Evolutionary conservation across 2,329 filamentous ascomycete genomes (phyloP).

Genomic region (Colletotrichum sp.): DNA sequence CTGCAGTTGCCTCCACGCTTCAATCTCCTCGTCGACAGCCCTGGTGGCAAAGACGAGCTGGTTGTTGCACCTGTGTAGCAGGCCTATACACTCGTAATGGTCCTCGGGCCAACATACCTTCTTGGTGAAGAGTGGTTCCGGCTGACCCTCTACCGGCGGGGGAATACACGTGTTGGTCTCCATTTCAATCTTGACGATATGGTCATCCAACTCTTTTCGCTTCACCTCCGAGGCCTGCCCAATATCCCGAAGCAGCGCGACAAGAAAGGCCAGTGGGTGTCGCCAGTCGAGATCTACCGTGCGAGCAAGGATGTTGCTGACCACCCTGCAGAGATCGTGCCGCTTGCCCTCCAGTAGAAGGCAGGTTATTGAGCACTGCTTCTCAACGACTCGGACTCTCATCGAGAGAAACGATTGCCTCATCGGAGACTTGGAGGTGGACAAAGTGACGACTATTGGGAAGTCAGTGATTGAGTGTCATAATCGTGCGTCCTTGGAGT

Average conservation of each 20-base stretch:
- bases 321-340: neutral
- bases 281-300: neutral
- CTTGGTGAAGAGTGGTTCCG: neutral
- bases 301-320: neutral
- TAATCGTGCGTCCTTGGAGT: neutral
- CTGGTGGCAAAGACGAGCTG: neutral
- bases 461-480: neutral
- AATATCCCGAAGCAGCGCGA: neutral
- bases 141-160: neutral
- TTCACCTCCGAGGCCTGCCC: neutral
- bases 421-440: neutral
- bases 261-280: neutral
- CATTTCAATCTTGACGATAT: neutral
- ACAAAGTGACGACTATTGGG: neutral
- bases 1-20: neutral
- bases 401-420: neutral
- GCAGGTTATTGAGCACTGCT: neutral
- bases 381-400: neutral
- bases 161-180: neutral
- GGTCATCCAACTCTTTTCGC: neutral
- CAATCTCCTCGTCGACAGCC: neutral
- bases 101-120: neutral
- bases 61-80: neutral
- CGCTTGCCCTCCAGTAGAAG: neutral
- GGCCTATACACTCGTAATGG: neutral